Conservation (phyloP, 345 rosid genomes). For the Ceriops zippeliana region DNA sequence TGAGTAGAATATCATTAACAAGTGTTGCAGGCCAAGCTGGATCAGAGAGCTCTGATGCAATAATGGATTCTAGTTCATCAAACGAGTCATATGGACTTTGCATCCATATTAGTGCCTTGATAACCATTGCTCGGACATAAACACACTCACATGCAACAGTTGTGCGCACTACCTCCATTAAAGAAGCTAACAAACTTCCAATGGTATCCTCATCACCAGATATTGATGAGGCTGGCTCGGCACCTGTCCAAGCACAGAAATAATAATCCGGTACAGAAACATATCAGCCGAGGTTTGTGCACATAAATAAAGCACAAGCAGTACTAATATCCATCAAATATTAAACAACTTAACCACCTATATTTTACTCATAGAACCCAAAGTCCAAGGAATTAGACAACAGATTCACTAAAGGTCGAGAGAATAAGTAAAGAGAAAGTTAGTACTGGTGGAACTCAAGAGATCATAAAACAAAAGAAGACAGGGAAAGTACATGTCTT, state of each 20-base stretch:
- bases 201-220: conserved; percentile 74
- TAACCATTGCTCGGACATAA: conserved; percentile 95
- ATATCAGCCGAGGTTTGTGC: too few relatives aligned
- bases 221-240: conserved; percentile 55
- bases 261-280: too few relatives aligned
- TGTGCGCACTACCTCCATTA: conserved; percentile 98
- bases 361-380: too few relatives aligned
- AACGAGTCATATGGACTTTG: conserved; percentile 92
- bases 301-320: too few relatives aligned
- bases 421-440: too few relatives aligned
- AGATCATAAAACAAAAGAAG: too few relatives aligned
- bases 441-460: too few relatives aligned
- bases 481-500: too few relatives aligned
- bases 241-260: conserved; percentile 39
- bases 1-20: conserved; percentile 88
- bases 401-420: too few relatives aligned
- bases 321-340: too few relatives aligned
- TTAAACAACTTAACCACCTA: too few relatives aligned
- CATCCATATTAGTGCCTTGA: conserved; percentile 99
- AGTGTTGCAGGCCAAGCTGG: conserved; percentile 94
- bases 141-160: conserved; percentile 99
- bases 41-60: conserved; percentile 98
- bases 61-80: conserved; percentile 88
- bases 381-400: too few relatives aligned
- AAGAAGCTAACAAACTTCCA: conserved; percentile 80